Base-by-base conservation (phyloP, 441 rosid species). In the Eruca vesicaria region DNA sequence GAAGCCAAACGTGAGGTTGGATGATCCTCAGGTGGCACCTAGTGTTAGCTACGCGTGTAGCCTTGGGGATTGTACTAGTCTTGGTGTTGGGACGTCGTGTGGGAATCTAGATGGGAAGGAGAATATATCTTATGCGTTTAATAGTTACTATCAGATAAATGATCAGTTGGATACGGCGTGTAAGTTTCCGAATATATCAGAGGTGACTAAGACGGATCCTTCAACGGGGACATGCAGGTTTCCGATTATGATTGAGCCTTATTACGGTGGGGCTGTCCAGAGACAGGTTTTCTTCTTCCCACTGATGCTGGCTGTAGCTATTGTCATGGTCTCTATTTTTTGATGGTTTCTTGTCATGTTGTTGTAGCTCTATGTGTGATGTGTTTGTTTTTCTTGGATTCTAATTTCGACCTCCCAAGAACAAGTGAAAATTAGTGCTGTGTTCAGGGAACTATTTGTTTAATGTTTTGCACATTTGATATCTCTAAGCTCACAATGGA, bases 31-130 rank as follows among this genome's bases (percentile, higher is more conserved):
- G 68, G 80, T 92, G 65, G 89, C 92, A 3, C 84, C 82, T 0
- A 86, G 89, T n/a, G 90, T 92, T 75, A 95, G 98, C 84, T 92
- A 82, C 57, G 99, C 98, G 1, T 95, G 99, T 65, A 83, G 83
- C 20, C 86, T 43, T 11, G 98, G 86, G 14, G 99, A 95, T 75
- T 95, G 99, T 80, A 92, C 98, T 0, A 80, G 87, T 56, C 97
- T 95, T 0, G 99, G 99, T 57, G 86, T 89, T 28, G 98, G 92
- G 63, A 92, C 99, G 10, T 88, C 97, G 1, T 92, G 99, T 66
- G 90, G 84, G 7, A 50, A 35, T 69, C 75, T 95, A 63, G 88
- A 92, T 58, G 81, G 77, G 15, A 72, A 33, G 65, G 85, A 84
- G n/a, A 95, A 92, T 73, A 86, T 95, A 68, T 95, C 98, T 0